Conservation (phyloP, 345 rosid genomes). For the Aethionema arabicum region DNA sequence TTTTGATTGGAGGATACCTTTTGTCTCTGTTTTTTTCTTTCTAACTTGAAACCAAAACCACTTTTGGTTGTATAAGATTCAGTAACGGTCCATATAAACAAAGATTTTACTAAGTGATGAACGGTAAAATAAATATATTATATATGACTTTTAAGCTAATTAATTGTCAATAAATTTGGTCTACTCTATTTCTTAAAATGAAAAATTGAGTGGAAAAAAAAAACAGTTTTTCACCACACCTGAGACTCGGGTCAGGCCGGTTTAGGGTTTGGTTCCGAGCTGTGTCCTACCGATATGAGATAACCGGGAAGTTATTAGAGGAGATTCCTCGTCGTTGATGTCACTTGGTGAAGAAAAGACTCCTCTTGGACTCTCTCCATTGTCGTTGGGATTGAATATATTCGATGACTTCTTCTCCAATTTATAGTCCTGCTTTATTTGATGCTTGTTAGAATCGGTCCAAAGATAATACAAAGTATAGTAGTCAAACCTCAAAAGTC, state of each 20-base stretch:
- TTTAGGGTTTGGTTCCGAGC: conserved; percentile 35
- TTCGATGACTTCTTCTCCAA: conserved; percentile 94
- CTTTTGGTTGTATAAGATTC: conserved; percentile 37
- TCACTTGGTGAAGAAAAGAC: conserved; percentile 39
- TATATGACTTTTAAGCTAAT: conserved; percentile 20
- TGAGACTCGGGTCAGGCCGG: not conserved
- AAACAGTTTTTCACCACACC: not conserved
- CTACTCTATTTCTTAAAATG: conserved; percentile 23
- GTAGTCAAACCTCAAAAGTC: not conserved
- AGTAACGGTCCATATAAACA: conserved; percentile 5
- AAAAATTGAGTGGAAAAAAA: not conserved
- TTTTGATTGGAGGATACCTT: conserved; percentile 33
- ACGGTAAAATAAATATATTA: not conserved
- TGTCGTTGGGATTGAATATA: conserved; percentile 50
- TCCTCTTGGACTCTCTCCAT: conserved; percentile 42
- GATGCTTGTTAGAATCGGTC: conserved; percentile 18
- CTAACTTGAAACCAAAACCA: conserved; percentile 5
- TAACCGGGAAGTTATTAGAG: conserved; percentile 67
- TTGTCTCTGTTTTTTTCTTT: not conserved
- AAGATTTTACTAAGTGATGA: conserved; percentile 3
- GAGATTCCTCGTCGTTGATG: conserved; percentile 77
- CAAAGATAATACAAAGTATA: not conserved
- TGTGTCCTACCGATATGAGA: conserved; percentile 84
- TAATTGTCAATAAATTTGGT: conserved; percentile 3
- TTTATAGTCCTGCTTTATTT: conserved; percentile 69